Evolutionary conservation across 306 rosid genomes (phyloP), one percentile per base, ranked within the genome.

Genomic region (Cucumis melo): DNA sequence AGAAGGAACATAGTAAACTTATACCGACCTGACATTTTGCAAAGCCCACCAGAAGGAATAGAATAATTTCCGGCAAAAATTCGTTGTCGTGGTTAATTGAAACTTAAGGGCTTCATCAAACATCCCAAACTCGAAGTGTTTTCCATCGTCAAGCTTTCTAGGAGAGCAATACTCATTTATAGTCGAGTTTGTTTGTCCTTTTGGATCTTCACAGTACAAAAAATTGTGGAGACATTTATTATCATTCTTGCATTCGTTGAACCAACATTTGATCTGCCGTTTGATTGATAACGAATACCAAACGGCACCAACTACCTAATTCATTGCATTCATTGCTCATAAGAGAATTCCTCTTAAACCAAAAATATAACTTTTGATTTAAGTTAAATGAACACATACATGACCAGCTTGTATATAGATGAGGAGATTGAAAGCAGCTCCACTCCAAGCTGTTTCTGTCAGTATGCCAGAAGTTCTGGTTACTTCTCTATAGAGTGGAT

Each of bases 31-130:
- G 21, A 94, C 81, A 84, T 77, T 82, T 77, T 92, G 89, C 71
- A 93, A 83, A 81, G 97, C 98, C 98, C 98, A 93, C 96, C 97
- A 93, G 75, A 93, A 93, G 84, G 94, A 91, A 85, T 83, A 91
- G 65, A 83, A 86, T 76, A 93, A 84, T 76, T 93, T 93, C 24
- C 74, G 60, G 17, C 60, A 78, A 80, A 91, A 91, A 80, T 59
- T 50, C 2, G 6, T 32, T 8, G 79, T 65, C 42, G 79, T 81
- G 24, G 86, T 82, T 71, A 93, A 83, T 11, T 58, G 76, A 48
- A 80, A 75, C 78, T 32, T n/a, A 17, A 91, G 88, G 80, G 90
- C 96, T 15, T 87, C 87, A 0, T n/a, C 2, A 48, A 48, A 93
- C 57, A 93, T 93, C 32, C 98, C 98, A 55, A 83, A 91, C 78